Conservation (phyloP, 2,329 filamentous ascomycete genomes). For the Trichoderma oligosporum region DNA sequence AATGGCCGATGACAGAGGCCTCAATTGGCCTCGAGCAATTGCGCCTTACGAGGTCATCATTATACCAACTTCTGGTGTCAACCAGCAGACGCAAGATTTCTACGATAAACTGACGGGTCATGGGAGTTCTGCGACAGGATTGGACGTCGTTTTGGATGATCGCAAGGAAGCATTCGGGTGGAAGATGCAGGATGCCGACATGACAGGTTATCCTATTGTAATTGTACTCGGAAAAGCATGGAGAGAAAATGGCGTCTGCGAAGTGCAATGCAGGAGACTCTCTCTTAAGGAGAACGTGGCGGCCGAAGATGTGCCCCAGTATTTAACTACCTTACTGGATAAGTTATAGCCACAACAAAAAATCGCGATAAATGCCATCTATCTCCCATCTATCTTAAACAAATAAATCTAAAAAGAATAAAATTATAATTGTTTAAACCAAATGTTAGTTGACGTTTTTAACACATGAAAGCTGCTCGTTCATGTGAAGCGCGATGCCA, state of each 20-base stretch:
- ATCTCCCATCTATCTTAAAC: background rate
- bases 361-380: background rate
- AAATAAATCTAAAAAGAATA: background rate
- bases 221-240: slow-evolving; percentile 74
- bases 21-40: slow-evolving; percentile 85
- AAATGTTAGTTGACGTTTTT: no score
- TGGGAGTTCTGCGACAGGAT: slow-evolving; percentile 19
- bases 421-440: no score
- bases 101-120: slow-evolving; percentile 56
- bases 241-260: slow-evolving; percentile 55
- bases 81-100: slow-evolving; percentile 51
- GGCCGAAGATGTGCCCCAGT: slow-evolving; percentile 40
- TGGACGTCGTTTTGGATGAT: slow-evolving; percentile 75
- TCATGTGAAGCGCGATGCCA: background rate
- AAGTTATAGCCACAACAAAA: slow-evolving; percentile 40
- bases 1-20: slow-evolving; percentile 64
- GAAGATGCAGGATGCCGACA: slow-evolving; percentile 87
- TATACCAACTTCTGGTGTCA: slow-evolving; percentile 48
- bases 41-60: slow-evolving; percentile 79
- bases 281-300: slow-evolving; percentile 57
- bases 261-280: slow-evolving; percentile 74
- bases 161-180: slow-evolving; percentile 64
- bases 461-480: no score
- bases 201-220: slow-evolving; percentile 82
- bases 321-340: slow-evolving; percentile 46